These are phyloP conservation scores for Actinomucor elegans DNA, from an alignment of 371 early-diverging fungal genomes.

Conservation along the genomic window DNA sequence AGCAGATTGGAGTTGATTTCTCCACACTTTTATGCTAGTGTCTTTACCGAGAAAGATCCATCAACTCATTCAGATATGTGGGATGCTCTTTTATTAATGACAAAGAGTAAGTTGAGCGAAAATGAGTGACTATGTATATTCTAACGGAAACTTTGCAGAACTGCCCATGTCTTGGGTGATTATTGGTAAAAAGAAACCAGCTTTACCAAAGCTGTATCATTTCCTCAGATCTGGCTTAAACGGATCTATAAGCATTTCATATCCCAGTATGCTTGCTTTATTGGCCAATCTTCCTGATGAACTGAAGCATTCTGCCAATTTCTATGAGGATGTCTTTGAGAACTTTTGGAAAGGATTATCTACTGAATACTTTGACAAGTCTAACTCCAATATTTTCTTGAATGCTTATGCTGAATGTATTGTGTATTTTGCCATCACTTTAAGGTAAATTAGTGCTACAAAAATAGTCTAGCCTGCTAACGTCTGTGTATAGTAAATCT, in stretches of 20 bases:
- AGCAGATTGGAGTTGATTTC: conserved; percentile 50
- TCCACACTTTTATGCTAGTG: conserved; percentile 46
- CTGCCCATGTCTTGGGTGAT: conserved; percentile 71
- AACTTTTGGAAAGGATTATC: conserved; percentile 70
- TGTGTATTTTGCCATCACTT: conserved; percentile 50
- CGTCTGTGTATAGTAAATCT: conserved; percentile 19
- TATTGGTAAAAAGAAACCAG: conserved; percentile 64
- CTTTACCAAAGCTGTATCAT: conserved; percentile 59
- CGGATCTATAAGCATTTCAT: conserved; percentile 62
- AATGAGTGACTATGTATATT: neutral
- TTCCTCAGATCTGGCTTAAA: conserved; percentile 67
- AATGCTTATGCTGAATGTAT: conserved; percentile 65
- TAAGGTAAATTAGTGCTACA: conserved; percentile 45
- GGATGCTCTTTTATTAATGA: conserved; percentile 62
- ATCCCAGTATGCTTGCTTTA: conserved; percentile 73
- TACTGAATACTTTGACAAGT: conserved; percentile 49
- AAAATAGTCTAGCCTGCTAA: no score
- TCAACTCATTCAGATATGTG: conserved; percentile 59
- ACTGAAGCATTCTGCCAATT: conserved; percentile 42
- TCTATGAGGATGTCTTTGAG: conserved; percentile 62
- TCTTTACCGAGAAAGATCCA: conserved; percentile 57
- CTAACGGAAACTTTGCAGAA: conserved; percentile 22
- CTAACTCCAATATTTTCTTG: conserved; percentile 53
- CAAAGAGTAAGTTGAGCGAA: conserved; percentile 52
- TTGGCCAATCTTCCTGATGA: conserved; percentile 59